Base-by-base conservation (phyloP, 2,329 filamentous ascomycete species). In the Arthroderma uncinatum region DNA sequence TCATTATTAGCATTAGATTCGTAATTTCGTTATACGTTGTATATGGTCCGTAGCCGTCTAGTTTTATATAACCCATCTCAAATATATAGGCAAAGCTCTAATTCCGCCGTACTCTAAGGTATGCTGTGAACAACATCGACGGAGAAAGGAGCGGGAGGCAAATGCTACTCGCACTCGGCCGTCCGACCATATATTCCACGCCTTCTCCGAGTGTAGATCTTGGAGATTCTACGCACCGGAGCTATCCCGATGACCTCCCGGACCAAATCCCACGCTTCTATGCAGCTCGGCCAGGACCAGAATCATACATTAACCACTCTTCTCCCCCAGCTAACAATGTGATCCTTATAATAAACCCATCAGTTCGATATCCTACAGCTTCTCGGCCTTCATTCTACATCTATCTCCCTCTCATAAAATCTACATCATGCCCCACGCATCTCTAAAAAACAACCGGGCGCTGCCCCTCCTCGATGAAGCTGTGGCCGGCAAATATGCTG, bases 391-490 rank as follows among this genome's bases (percentile, higher is more conserved):
- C 4, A 23, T 42, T 10, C 23, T 21, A 21, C 4, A n/a, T n/a
- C n/a, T n/a, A n/a, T n/a, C n/a, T n/a, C n/a, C n/a, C 33, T 34
- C 33, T 25, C 10, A 25, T 2, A n/a, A 48, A 28, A 30, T n/a
- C 44, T 48, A 30, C 44, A 28, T 6, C 23, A 48, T 48, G 44
- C 44, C 44, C 2, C 44, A 48, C 12, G 4, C 44, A 0, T 69
- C 67, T 50, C 68, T 76, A 61, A 64, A 72, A 62, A 60, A 73
- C 61, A 81, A 81, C 68, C 76, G 77, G 66, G 76, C 78, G 58
- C 73, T 80, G 69, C 67, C 73, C 65, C 82, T 84, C 63, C 76
- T 84, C 62, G 74, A 81, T 63, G 77, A 77, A 47, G 82, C 82
- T 47, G 73, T 75, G 47, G 68, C 71, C 42, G 78, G 78, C 62